phyloP scores from a whole-genome alignment of 1,139 yeast species.

The Taiozyma sp. region DNA sequence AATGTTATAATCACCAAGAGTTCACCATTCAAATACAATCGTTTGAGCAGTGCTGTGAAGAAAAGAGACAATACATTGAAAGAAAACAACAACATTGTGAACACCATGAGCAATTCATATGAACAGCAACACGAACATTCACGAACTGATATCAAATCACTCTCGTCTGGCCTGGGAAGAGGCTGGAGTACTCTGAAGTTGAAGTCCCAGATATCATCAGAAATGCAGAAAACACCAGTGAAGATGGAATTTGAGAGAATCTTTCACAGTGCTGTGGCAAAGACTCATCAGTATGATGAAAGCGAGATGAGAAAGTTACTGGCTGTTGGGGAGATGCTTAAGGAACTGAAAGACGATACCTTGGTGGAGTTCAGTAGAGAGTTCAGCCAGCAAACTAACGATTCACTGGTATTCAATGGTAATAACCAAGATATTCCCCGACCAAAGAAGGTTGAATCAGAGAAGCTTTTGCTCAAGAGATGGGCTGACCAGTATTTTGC shows the following conservation, averaged over 20 bases:
- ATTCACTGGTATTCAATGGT: neutral
- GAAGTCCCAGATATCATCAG: neutral
- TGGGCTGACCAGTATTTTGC: constrained; percentile 25
- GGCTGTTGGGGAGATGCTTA: constrained; percentile 10
- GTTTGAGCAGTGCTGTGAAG: constrained; percentile 1
- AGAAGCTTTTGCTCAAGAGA: constrained; percentile 21
- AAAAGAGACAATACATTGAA: constrained; percentile 1
- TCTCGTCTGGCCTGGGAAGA: neutral
- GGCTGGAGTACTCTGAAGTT: constrained; percentile 2
- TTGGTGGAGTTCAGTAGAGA: constrained; percentile 2
- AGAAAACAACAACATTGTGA: constrained; percentile 7
- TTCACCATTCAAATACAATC: constrained; percentile 11
- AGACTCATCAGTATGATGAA: constrained; percentile 6
- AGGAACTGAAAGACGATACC: constrained; percentile 11
- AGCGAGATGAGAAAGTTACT: constrained; percentile 11
- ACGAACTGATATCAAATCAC: neutral
- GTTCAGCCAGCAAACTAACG: constrained; percentile 1
- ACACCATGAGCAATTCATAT: constrained; percentile 1
- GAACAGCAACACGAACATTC: neutral
- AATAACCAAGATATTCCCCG: neutral
- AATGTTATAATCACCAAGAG: constrained; percentile 18
- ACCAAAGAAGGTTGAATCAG: constrained; percentile 19
- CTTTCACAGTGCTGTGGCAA: constrained; percentile 5
- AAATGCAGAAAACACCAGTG: neutral
- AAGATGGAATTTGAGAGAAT: constrained; percentile 4